Evolutionary conservation across 108 stramenopile species (phyloP), one percentile per base, ranked within the genome.

Genomic region (Epipyxis sp.): DNA sequence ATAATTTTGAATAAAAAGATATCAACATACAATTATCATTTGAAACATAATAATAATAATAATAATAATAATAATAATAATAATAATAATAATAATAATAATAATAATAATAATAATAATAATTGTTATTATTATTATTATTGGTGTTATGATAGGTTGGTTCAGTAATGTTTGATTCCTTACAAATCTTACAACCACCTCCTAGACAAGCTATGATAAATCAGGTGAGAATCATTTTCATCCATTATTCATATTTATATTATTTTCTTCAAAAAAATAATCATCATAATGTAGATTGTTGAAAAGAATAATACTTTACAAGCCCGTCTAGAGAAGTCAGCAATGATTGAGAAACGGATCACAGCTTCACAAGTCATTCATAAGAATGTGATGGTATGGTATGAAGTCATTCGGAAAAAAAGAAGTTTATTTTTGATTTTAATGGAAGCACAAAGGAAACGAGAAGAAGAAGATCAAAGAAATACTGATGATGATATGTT

Each of bases 331-430:
- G n/a, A n/a, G n/a, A n/a, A n/a, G n/a, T n/a, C n/a, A n/a, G n/a
- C n/a, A n/a, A n/a, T n/a, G n/a, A n/a, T n/a, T n/a, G n/a, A n/a
- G n/a, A 65, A 65, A 37, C 25, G 25, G 35, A 37, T 65, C 34
- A 3, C 25, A 35, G 30, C 61, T 37, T 65, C 3, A 37, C 34
- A 37, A 65, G 34, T 32, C 61, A 32, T 6, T 35, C 34, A 29
- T 16, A 65, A 65, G 34, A 37, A 29, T 65, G 61, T 65, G 6
- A 35, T 65, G 61, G 34, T 32, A 29, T 65, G 61, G 61, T 65
- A 37, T 29, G 6, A 3, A 6, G 61, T 32, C 3, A 65, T 65
- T 37, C 27, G 35, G 34, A 3, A 25, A 6, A 16, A 32, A 65
- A 65, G 35, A 37, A 65, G 34, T 35, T n/a, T n/a, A n/a, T n/a